These are phyloP conservation scores for Cadophora malorum DNA, from an alignment of 2,329 filamentous ascomycete genomes.

Conservation along the genomic window DNA sequence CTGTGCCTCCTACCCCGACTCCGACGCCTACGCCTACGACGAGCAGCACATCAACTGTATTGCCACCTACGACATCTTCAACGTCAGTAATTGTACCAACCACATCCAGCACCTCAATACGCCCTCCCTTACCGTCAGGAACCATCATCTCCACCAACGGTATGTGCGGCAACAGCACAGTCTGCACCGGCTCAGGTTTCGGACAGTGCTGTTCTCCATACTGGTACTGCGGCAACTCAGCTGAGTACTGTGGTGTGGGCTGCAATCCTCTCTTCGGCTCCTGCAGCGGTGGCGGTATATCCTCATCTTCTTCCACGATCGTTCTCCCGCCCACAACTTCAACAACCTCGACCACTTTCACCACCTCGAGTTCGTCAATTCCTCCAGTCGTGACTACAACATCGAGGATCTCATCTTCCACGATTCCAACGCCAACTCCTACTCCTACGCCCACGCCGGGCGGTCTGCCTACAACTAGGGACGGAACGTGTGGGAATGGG, in stretches of 20 bases:
- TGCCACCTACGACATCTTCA: neutral
- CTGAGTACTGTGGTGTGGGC: conserved; percentile 24
- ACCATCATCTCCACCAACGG: conserved; percentile 22
- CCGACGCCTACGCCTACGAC: conserved; percentile 7
- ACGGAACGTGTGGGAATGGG: conserved; percentile 28
- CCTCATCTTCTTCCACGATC: conserved; percentile 2
- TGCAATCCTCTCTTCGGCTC: conserved; percentile 22
- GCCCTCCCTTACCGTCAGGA: conserved; percentile 14
- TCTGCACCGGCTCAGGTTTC: conserved; percentile 25
- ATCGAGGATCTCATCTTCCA: neutral
- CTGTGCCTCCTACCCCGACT: conserved; percentile 8
- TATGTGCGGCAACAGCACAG: conserved; percentile 25
- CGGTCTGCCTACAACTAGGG: conserved; percentile 20
- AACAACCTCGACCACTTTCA: conserved; percentile 1
- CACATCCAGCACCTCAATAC: conserved; percentile 11
- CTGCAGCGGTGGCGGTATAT: conserved; percentile 3
- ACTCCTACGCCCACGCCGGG: conserved; percentile 9
- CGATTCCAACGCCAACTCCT: neutral
- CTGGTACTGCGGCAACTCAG: conserved; percentile 29
- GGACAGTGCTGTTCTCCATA: conserved; percentile 29
- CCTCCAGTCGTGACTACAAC: conserved; percentile 10
- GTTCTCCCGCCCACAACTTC: conserved; percentile 4
- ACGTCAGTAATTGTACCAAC: neutral
- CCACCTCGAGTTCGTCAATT: conserved; percentile 10
- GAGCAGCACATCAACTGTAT: neutral